Evolutionary conservation across 176 grass and related monocot genomes (phyloP), one percentile per base, ranked within the genome.

Genomic region (Carex kokanica): DNA sequence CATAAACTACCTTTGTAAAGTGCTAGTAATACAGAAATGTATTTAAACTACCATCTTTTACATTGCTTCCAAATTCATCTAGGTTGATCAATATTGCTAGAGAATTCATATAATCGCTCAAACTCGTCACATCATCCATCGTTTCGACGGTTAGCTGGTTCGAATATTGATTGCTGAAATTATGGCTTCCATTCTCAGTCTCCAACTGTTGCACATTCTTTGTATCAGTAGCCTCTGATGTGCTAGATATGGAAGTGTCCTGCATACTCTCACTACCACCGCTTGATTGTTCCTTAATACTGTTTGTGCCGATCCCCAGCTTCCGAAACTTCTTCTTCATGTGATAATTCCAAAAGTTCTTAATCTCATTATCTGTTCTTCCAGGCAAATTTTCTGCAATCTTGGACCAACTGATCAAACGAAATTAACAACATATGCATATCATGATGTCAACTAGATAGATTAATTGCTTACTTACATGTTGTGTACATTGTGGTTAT

Each of bases 291-390:
- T 49, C 70, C 3, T 74, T 74, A 51, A 1, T 27, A 27, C 20
- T 45, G 41, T 14, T 51, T 2, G 0, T 21, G 18, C 2, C n/a
- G 18, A 38, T 45, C 12, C 20, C 36, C 34, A 49, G 69, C 40
- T 24, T 47, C 18, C 10, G 10, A n/a, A 51, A 77, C 82, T 84
- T 95, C 55, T 92, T 95, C 70, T 89, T 89, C 25, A 90, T 82
- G 41, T 85, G 81, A 43, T 84, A 91, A 60, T 95, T 95, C 88
- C 90, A 95, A 21, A 83, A 95, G 64, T 95, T 95, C 78, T 95
- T 95, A 64, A 95, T 92, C 79, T 95, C 93, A 45, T 95, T 95
- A 38, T 95, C 93, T n/a, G 93, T 92, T 34, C 93, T 86, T 77
- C 93, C 93, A 0, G 90, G 93, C n/a, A 95, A 78, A 47, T 88